These are phyloP conservation scores for Ceratobasidium sp. DNA, from an alignment of 1,284 basidiomycete genomes.

Conservation along the genomic window DNA sequence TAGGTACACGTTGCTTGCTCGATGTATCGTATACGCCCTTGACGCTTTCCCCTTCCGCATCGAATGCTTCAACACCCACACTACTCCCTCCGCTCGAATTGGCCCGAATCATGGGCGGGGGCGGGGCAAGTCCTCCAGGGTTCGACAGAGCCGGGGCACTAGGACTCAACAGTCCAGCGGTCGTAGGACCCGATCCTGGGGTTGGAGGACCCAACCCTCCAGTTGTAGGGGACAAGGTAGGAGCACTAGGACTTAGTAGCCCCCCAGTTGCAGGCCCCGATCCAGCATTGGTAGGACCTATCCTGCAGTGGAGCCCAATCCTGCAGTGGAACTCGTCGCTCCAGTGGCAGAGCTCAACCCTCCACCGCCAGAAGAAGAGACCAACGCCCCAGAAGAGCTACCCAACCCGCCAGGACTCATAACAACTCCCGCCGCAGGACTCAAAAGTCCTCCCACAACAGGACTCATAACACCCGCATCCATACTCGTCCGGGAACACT, in stretches of 20 bases:
- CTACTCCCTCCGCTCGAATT: constrained; percentile 29
- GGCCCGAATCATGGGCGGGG: constrained; percentile 13
- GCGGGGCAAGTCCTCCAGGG: neutral
- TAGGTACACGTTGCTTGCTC: constrained; percentile 80
- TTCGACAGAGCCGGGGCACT: neutral
- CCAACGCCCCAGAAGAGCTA: too few species aligned
- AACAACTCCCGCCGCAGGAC: neutral
- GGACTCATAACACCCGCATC: constrained; percentile 7
- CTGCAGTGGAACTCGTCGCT: too few species aligned
- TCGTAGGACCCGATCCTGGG: neutral
- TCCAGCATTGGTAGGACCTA: too few species aligned
- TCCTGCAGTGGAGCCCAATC: too few species aligned
- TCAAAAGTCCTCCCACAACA: neutral
- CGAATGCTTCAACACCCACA: neutral
- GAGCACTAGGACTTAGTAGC: neutral
- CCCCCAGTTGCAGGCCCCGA: neutral
- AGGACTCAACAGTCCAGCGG: neutral
- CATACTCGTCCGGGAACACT: neutral
- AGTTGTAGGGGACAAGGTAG: too few species aligned
- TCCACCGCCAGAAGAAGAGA: neutral
- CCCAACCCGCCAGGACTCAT: neutral
- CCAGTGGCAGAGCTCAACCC: neutral
- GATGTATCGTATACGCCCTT: constrained; percentile 80
- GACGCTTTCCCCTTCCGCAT: constrained; percentile 50
- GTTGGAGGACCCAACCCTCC: too few species aligned